Percentiles rank a stretch among this genome's conserved stretches.
These are phyloP conservation scores for Nannochloris sp. DNA, from an alignment of 139 green algal species.

Conservation along the genomic window DNA sequence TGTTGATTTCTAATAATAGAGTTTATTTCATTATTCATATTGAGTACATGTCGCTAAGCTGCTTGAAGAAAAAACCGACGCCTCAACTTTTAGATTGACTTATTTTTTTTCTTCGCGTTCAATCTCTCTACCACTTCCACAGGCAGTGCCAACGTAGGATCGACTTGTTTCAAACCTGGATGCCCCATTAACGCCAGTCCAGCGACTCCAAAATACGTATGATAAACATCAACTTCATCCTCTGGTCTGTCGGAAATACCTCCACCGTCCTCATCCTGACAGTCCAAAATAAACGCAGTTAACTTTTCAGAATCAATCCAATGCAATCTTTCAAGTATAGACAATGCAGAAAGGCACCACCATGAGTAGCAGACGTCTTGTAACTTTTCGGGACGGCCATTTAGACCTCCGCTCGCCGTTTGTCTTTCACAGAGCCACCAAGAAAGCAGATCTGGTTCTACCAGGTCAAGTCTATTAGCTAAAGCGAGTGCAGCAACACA, in stretches of 20 bases:
- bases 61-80: no score
- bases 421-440: constrained; percentile 97
- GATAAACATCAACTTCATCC: constrained; percentile 90
- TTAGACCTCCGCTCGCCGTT: constrained; percentile 81
- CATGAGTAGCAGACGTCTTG: constrained; percentile 82
- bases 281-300: constrained; percentile 79
- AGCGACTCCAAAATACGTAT: constrained; percentile 98
- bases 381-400: constrained; percentile 89
- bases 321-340: constrained; percentile 77
- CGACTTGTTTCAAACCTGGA: constrained; percentile 56
- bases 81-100: no score
- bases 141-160: constrained; percentile 85
- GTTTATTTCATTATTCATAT: neutral
- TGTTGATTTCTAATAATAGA: constrained; percentile 41
- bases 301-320: constrained; percentile 88
- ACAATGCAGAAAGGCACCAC: constrained; percentile 93
- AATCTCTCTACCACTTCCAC: constrained; percentile 49
- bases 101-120: neutral
- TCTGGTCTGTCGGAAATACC: constrained; percentile 95
- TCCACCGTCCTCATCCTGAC: constrained; percentile 86
- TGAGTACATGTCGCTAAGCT: no score
- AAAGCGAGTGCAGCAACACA: constrained; percentile 85
- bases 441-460: constrained; percentile 82
- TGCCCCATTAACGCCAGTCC: constrained; percentile 81
- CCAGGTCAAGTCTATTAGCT: constrained; percentile 55